These are phyloP conservation scores for Terfezia boudieri DNA, from an alignment of 495 filamentous ascomycete species.

Conservation along the genomic window DNA sequence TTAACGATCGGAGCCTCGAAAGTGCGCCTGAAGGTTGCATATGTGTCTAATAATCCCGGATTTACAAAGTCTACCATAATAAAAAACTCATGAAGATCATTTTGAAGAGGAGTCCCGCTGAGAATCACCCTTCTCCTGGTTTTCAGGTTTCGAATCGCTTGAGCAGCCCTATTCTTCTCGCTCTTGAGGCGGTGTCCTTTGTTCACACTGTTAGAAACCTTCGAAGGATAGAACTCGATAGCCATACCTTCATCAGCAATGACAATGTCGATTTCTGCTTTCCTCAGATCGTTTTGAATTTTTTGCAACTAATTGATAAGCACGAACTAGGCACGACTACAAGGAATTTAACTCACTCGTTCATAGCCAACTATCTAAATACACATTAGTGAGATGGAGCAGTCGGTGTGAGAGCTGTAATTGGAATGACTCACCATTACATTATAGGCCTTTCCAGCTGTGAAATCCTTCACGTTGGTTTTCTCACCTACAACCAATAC, in stretches of 20 bases:
- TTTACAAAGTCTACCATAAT: slow-evolving; percentile 65
- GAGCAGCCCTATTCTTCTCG: slow-evolving; percentile 55
- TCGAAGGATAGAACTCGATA: not conserved
- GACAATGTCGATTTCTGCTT: slow-evolving; percentile 50
- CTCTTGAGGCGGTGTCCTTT: slow-evolving; percentile 47
- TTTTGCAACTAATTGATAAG: slow-evolving; percentile 17
- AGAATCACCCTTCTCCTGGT: slow-evolving; percentile 46
- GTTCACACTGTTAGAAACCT: not conserved
- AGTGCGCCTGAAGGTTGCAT: slow-evolving; percentile 45
- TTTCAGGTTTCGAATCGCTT: slow-evolving; percentile 50
- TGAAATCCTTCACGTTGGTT: slow-evolving; percentile 45
- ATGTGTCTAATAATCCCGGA: slow-evolving; percentile 44
- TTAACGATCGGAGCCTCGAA: slow-evolving; percentile 54
- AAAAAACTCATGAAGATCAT: slow-evolving; percentile 60
- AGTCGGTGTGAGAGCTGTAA: not conserved
- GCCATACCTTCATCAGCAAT: slow-evolving; percentile 49
- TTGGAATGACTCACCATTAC: slow-evolving; percentile 29
- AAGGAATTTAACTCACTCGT: slow-evolving; percentile 29
- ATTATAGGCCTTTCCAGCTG: slow-evolving; percentile 47
- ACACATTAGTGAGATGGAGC: not conserved
- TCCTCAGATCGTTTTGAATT: slow-evolving; percentile 43
- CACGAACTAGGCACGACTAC: no score
- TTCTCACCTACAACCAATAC: slow-evolving; percentile 51
- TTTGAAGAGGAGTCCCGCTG: slow-evolving; percentile 60
- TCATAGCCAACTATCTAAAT: slow-evolving; percentile 51